Conservation (phyloP, 371 early-diverging fungal species). For the Paraphysoderma sedebokerense region DNA sequence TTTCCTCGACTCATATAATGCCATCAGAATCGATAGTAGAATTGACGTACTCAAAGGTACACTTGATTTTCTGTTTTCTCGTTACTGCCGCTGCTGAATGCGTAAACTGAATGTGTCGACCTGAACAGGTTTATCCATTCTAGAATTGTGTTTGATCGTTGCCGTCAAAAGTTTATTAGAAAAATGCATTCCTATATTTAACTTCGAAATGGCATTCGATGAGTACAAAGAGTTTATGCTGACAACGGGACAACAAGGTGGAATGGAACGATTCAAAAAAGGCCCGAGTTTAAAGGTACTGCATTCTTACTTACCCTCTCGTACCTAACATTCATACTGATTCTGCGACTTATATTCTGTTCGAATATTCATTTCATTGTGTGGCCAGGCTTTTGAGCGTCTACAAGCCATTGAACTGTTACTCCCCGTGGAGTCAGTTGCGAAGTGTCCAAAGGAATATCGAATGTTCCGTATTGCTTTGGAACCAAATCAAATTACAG, state of each 20-base stretch:
- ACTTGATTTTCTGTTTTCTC: background rate
- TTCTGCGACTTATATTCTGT: background rate
- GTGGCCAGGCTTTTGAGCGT: conserved; percentile 49
- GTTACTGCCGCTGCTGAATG: background rate
- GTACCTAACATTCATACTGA: no score
- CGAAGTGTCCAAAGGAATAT: conserved; percentile 62
- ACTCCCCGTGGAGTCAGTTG: conserved; percentile 31
- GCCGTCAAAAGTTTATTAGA: conserved; percentile 53
- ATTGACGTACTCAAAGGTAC: conserved; percentile 42
- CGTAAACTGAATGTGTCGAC: background rate
- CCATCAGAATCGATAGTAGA: conserved; percentile 36
- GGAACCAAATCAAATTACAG: conserved; percentile 46
- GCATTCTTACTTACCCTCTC: conserved; percentile 4
- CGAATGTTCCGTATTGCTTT: conserved; percentile 62
- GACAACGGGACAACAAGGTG: conserved; percentile 11
- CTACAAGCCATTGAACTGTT: conserved; percentile 50
- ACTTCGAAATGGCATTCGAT: conserved; percentile 87
- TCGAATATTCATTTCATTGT: background rate
- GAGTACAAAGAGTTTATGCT: conserved; percentile 67
- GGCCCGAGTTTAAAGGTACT: conserved; percentile 64
- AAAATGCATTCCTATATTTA: conserved; percentile 48
- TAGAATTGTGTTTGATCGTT: conserved; percentile 63
- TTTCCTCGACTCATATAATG: conserved; percentile 23
- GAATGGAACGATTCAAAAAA: conserved; percentile 51
- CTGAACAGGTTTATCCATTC: conserved; percentile 37